Conservation (phyloP, 208 protist genomes). For the Novymonas esmeraldas region DNA sequence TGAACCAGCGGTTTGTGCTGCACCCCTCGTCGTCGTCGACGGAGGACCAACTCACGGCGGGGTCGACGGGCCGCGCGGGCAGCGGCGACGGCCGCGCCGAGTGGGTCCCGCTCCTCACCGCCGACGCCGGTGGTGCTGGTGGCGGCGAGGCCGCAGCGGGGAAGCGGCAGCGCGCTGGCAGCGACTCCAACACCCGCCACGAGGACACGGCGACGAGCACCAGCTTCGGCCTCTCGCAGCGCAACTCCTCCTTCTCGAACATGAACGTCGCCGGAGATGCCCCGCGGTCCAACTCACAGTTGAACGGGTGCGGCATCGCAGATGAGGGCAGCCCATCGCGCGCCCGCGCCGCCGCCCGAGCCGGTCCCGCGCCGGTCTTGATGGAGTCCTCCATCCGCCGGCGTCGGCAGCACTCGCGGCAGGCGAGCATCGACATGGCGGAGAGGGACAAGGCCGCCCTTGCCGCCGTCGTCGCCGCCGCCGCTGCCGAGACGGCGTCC, state of each 20-base stretch:
- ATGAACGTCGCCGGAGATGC: background rate
- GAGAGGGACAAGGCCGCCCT: background rate
- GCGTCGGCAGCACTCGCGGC: slow-evolving; percentile 4
- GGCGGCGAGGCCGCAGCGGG: background rate
- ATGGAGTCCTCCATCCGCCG: slow-evolving; percentile 17
- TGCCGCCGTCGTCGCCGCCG: background rate
- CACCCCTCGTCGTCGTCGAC: too few species aligned
- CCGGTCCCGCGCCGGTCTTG: slow-evolving; percentile 3
- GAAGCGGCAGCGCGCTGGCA: background rate
- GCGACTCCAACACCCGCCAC: background rate
- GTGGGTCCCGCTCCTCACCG: background rate
- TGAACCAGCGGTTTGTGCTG: background rate
- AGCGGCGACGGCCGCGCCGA: background rate
- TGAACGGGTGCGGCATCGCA: background rate
- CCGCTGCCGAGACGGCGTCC: background rate
- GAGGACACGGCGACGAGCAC: background rate
- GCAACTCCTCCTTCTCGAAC: background rate
- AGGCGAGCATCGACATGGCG: background rate
- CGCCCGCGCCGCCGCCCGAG: background rate
- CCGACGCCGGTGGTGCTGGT: background rate
- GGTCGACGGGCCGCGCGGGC: background rate
- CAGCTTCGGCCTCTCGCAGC: background rate
- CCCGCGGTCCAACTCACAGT: background rate
- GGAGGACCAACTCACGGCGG: background rate
- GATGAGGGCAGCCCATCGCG: background rate